Evolutionary conservation across 192 early-diverging fungal genomes (phyloP).

Genomic region (Pecoramyces ruminantium): DNA sequence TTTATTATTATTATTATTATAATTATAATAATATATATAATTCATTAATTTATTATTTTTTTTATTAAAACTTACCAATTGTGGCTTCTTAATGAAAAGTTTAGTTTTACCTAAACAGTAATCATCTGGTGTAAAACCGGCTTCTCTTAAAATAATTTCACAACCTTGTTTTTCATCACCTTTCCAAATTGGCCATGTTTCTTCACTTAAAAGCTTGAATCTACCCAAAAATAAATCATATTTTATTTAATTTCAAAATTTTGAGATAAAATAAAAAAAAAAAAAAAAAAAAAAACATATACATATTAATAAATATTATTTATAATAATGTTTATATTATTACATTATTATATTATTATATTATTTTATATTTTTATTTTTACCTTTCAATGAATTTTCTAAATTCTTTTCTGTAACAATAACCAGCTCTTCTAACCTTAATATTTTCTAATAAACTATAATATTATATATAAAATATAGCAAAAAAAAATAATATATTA

Average conservation of each 20-base stretch:
- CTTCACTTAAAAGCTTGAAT: conserved; percentile 59
- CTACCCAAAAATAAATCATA: too few relatives aligned
- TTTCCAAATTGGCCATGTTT: conserved; percentile 57
- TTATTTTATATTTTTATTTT: too few relatives aligned
- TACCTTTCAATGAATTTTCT: conserved; percentile 61
- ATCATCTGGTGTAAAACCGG: conserved; percentile 63
- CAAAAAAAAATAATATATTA: background rate
- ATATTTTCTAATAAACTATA: conserved; percentile 57
- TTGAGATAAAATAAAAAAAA: too few relatives aligned
- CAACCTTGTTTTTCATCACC: conserved; percentile 56
- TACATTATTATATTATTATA: too few relatives aligned
- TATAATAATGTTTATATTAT: too few relatives aligned
- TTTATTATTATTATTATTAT: too few relatives aligned
- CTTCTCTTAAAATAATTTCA: conserved; percentile 68
- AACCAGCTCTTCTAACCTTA: conserved; percentile 86
- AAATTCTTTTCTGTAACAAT: conserved; percentile 87
- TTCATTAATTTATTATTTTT: too few relatives aligned
- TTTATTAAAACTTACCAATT: conserved; percentile 22
- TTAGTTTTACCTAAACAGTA: conserved; percentile 94
- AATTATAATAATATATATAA: too few relatives aligned
- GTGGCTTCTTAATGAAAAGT: conserved; percentile 88
- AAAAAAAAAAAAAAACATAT: too few relatives aligned
- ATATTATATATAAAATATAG: background rate
- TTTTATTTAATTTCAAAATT: too few relatives aligned
- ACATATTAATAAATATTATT: too few relatives aligned